These are phyloP conservation scores for Saprolegnia parasitica DNA, from an alignment of 352 stramenopile species.

Conservation along the genomic window DNA sequence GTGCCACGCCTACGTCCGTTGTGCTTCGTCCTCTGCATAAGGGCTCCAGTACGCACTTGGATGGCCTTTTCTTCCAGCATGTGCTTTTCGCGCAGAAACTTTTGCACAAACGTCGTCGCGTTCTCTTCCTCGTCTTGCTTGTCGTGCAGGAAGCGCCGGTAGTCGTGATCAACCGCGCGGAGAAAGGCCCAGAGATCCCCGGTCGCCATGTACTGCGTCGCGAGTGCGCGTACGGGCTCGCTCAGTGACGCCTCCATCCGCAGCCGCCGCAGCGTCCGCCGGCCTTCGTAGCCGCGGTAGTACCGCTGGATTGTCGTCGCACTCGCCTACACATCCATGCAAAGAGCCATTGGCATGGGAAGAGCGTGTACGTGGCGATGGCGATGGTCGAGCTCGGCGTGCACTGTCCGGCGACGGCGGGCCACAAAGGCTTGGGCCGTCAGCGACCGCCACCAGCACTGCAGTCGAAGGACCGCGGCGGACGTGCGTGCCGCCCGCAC, in stretches of 20 bases:
- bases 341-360: neutral
- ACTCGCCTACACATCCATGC: neutral
- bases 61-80: constrained; percentile 14
- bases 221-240: constrained; percentile 8
- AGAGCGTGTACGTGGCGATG: neutral
- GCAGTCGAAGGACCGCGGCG: constrained; percentile 1
- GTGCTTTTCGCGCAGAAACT: constrained; percentile 9
- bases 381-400: neutral
- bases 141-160: constrained; percentile 6
- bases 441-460: constrained; percentile 21
- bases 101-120: constrained; percentile 29
- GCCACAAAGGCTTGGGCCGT: neutral
- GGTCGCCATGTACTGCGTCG: constrained; percentile 7
- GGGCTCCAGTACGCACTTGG: neutral
- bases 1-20: constrained; percentile 21
- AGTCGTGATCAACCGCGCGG: constrained; percentile 14
- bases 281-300: constrained; percentile 8
- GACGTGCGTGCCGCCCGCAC: no score
- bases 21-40: neutral
- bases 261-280: neutral
- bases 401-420: neutral
- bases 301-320: constrained; percentile 3
- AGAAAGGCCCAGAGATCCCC: constrained; percentile 26
- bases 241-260: constrained; percentile 18
- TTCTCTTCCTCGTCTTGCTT: constrained; percentile 23